phyloP scores from a whole-genome alignment of 2,329 filamentous ascomycete species.

The Aphanoascus verrucosus region DNA sequence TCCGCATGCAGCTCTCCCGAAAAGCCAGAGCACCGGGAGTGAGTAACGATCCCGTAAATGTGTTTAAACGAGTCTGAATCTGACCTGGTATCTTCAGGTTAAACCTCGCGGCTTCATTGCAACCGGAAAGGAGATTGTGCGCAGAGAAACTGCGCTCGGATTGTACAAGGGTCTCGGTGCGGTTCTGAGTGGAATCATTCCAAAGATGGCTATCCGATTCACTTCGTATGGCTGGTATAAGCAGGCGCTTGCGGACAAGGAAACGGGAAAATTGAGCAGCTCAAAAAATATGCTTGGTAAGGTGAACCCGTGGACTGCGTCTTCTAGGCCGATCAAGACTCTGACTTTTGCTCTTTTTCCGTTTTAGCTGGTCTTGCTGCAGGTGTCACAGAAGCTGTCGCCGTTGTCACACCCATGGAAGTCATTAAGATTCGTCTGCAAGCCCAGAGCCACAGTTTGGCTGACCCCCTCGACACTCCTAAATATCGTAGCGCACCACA shows the following conservation, averaged over 20 bases:
- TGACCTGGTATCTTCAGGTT: slow-evolving; percentile 29
- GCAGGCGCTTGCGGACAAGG: slow-evolving; percentile 59
- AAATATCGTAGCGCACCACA: slow-evolving; percentile 94
- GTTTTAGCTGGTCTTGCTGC: slow-evolving; percentile 68
- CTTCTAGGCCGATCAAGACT: background rate
- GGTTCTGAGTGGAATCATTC: slow-evolving; percentile 88
- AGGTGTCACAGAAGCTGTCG: slow-evolving; percentile 91
- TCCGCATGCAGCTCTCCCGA: slow-evolving; percentile 95
- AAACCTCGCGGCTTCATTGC: slow-evolving; percentile 78
- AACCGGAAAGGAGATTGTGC: slow-evolving; percentile 78
- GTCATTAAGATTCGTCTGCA: slow-evolving; percentile 98
- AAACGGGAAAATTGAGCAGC: slow-evolving; percentile 58
- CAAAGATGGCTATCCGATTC: slow-evolving; percentile 99
- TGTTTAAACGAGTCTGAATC: background rate
- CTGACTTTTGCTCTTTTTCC: slow-evolving; percentile 5
- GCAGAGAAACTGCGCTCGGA: slow-evolving; percentile 79
- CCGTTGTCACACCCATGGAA: slow-evolving; percentile 96
- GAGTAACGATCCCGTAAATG: slow-evolving; percentile 25
- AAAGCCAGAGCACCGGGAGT: slow-evolving; percentile 72
- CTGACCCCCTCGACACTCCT: slow-evolving; percentile 86
- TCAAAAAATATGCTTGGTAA: slow-evolving; percentile 59
- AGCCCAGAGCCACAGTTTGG: slow-evolving; percentile 95
- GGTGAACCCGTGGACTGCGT: background rate
- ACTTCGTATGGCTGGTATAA: slow-evolving; percentile 97
- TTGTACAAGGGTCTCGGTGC: slow-evolving; percentile 98